Base-by-base conservation (phyloP, 148 eudicot genomes). In the Rhododendron kiyosumense region DNA sequence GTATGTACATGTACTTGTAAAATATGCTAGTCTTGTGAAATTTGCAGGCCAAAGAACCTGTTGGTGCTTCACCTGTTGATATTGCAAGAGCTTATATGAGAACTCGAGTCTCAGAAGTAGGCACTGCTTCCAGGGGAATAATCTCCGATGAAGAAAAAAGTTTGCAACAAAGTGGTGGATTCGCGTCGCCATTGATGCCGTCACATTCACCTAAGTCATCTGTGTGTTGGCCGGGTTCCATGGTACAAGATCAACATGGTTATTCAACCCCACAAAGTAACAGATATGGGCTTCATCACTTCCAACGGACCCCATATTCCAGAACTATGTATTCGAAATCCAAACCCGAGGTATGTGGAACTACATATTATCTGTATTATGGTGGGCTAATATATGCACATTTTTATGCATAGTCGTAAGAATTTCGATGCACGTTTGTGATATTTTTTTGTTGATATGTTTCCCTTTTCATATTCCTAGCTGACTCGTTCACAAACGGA, bases 21-120 rank as follows among this genome's bases (percentile, higher is more conserved):
- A 69, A 15, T 45, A 18, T 84, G 41, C 54, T 36, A 49, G 49
- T 48, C 57, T 20, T 46, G 57, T n/a, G 51, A 77, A 52, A 84
- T 78, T 73, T 87, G 87, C 90, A 95, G 98, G 88, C 91, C 51
- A 91, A 87, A 81, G 92, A 89, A 85, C 91, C 89, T 81, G 89
- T 94, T 84, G 93, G 91, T 89, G 92, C 94, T 45, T 97, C 98
- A 52, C 99, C 99, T 51, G 88, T 94, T 79, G 99, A 95, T 86
- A 85, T 97, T 85, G 99, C 98, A 34, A 95, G 89, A 87, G 98
- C 99, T 86, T 97, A 93, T 86, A 97, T 97, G 98, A 92, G 93
- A 86, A 91, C 93, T 86, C 94, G 95, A 83, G 85, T 87, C 48
- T 86, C 93, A 63, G 96, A 92, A 81, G 74, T 34, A 82, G 91